Percentiles rank a stretch among this genome's conserved stretches.
Conservation (phyloP, 202 grass and related monocot species). For the Panicum virgatum region DNA sequence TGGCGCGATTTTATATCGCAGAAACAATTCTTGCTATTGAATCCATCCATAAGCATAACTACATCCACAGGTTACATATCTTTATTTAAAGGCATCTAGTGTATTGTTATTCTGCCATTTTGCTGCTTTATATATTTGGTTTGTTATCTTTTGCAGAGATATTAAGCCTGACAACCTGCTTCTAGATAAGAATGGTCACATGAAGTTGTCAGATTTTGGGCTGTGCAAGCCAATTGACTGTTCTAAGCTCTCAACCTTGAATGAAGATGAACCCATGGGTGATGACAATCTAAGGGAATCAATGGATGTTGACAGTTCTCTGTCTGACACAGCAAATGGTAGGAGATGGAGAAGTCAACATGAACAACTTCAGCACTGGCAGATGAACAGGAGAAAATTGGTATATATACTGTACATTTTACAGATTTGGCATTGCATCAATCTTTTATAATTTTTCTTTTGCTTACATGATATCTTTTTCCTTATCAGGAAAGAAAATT, state of each 20-base stretch:
- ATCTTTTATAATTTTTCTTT: constrained; percentile 11
- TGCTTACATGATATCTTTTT: constrained; percentile 10
- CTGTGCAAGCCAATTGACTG: constrained; percentile 96
- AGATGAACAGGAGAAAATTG: constrained; percentile 93
- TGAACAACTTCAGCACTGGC: constrained; percentile 96
- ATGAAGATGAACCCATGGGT: constrained; percentile 80
- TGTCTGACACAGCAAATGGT: constrained; percentile 57
- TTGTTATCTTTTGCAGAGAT: constrained; percentile 70
- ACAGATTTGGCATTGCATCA: background rate
- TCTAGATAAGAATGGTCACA: constrained; percentile 92
- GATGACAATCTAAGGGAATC: constrained; percentile 80
- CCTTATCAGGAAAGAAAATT: constrained; percentile 11
- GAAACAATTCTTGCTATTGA: constrained; percentile 95
- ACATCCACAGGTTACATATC: constrained; percentile 84
- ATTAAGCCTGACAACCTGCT: constrained; percentile 98
- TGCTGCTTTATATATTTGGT: constrained; percentile 33
- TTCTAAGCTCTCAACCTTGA: constrained; percentile 86
- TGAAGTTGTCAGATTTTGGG: constrained; percentile 98
- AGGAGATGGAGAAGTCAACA: constrained; percentile 82
- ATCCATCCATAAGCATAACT: constrained; percentile 98
- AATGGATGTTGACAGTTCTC: constrained; percentile 76
- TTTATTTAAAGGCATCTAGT: constrained; percentile 26
- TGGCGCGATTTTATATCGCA: constrained; percentile 90
- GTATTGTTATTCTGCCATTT: background rate
- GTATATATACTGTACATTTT: constrained; percentile 51